Evolutionary conservation across 202 grass and related monocot genomes (phyloP).

Genomic region (Zoysia matrella): DNA sequence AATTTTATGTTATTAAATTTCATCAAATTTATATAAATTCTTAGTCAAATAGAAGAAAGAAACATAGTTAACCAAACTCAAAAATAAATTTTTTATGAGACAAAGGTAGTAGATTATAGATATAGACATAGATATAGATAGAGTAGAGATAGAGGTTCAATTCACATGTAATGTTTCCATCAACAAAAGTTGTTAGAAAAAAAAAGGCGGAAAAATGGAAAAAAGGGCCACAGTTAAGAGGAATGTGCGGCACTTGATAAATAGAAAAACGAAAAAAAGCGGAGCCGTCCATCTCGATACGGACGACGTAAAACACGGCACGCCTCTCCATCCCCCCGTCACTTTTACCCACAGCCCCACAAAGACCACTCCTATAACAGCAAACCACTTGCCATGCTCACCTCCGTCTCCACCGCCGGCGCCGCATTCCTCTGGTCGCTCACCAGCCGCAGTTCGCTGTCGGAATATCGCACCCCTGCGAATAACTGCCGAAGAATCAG

Average conservation of each 20-base stretch:
- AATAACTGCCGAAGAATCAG: neutral
- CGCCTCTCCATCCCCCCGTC: conserved; percentile 33
- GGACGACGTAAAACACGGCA: conserved; percentile 26
- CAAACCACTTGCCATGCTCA: conserved; percentile 7
- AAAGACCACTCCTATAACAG: conserved; percentile 27
- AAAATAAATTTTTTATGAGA: too few relatives aligned
- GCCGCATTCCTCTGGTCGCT: neutral
- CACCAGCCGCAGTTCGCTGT: neutral
- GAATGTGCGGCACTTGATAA: neutral
- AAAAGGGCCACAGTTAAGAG: neutral
- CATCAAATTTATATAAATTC: too few relatives aligned
- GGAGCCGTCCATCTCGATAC: conserved; percentile 51
- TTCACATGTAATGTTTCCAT: too few relatives aligned
- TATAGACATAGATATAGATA: too few relatives aligned
- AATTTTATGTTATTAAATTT: too few relatives aligned
- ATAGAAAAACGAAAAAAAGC: neutral
- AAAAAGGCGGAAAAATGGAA: neutral
- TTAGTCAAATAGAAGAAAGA: too few relatives aligned
- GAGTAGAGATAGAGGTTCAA: too few relatives aligned
- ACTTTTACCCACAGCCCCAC: neutral
- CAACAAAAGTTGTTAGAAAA: too few relatives aligned
- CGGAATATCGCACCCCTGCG: neutral
- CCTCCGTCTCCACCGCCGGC: neutral
- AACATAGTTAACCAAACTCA: too few relatives aligned
- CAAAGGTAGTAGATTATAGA: too few relatives aligned